Evolutionary conservation across 192 early-diverging fungal species (phyloP).

Genomic region (Linnemannia hyalina): DNA sequence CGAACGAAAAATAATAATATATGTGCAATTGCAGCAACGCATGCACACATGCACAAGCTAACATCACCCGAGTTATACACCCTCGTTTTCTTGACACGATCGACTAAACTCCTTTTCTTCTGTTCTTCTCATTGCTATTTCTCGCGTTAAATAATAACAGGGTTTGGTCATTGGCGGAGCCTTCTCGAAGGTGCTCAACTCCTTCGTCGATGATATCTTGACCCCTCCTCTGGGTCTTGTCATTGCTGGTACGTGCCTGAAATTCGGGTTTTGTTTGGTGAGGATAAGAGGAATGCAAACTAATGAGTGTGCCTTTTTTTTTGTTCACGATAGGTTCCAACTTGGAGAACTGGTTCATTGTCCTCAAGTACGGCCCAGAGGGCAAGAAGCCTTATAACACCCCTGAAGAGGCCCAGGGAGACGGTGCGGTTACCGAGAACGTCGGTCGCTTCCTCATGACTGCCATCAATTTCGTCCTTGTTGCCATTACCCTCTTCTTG

Average conservation of each 20-base stretch:
- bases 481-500: constrained; percentile 50
- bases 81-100: too few species aligned
- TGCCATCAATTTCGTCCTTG: constrained; percentile 47
- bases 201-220: constrained; percentile 59
- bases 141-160: constrained; percentile 11
- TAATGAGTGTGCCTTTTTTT: neutral
- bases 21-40: neutral
- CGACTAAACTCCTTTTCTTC: neutral
- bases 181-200: constrained; percentile 51
- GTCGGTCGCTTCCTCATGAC: constrained; percentile 57
- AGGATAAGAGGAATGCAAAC: neutral
- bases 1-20: neutral
- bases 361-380: constrained; percentile 32
- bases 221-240: constrained; percentile 59
- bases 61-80: too few species aligned
- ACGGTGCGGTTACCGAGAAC: constrained; percentile 60
- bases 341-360: constrained; percentile 61
- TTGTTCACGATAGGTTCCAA: constrained; percentile 37
- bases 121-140: neutral
- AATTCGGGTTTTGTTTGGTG: neutral
- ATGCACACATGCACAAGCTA: neutral
- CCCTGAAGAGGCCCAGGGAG: constrained; percentile 46
- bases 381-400: constrained; percentile 23
- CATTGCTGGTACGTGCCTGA: constrained; percentile 43
- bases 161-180: constrained; percentile 61